Conservation (phyloP, 768 basidiomycete genomes). For the Podaxis sp. region DNA sequence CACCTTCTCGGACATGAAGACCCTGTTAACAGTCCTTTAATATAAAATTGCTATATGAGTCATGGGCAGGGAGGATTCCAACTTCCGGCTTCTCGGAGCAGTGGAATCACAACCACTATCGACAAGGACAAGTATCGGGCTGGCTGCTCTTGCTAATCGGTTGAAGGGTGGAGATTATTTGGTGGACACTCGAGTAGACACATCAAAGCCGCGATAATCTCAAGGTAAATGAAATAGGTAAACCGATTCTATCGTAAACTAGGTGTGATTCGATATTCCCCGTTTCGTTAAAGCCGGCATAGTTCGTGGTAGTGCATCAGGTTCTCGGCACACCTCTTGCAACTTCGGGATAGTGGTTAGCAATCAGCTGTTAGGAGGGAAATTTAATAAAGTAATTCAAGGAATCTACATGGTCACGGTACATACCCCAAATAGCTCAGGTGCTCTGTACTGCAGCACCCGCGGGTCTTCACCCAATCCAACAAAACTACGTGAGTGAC, state of each 20-base stretch:
- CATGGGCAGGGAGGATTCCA: conserved; percentile 13
- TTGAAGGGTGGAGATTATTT: too few species aligned
- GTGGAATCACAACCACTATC: conserved; percentile 19
- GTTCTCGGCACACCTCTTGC: conserved; percentile 49
- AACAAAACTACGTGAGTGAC: conserved; percentile 51
- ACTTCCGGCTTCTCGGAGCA: conserved; percentile 18
- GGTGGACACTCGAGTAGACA: too few species aligned
- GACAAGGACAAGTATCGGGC: conserved; percentile 13
- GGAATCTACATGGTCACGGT: not conserved
- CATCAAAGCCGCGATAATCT: too few species aligned
- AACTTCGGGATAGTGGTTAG: conserved; percentile 65
- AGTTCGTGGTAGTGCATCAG: not conserved
- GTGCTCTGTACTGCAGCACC: conserved; percentile 67
- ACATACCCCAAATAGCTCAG: conserved; percentile 61
- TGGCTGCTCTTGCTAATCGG: too few species aligned
- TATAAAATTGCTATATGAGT: too few species aligned
- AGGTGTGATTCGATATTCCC: not conserved
- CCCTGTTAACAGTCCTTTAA: too few species aligned
- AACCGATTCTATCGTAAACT: not conserved
- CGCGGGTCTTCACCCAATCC: conserved; percentile 83
- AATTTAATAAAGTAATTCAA: not conserved
- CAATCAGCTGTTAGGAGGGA: conserved; percentile 46
- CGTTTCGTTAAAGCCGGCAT: not conserved
- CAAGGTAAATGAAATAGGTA: too few species aligned
- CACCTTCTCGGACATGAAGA: too few species aligned